Percentiles rank a stretch among this genome's conserved stretches.
Evolutionary conservation across 1,284 basidiomycete species (phyloP).

Genomic region (Hemileia vastatrix): DNA sequence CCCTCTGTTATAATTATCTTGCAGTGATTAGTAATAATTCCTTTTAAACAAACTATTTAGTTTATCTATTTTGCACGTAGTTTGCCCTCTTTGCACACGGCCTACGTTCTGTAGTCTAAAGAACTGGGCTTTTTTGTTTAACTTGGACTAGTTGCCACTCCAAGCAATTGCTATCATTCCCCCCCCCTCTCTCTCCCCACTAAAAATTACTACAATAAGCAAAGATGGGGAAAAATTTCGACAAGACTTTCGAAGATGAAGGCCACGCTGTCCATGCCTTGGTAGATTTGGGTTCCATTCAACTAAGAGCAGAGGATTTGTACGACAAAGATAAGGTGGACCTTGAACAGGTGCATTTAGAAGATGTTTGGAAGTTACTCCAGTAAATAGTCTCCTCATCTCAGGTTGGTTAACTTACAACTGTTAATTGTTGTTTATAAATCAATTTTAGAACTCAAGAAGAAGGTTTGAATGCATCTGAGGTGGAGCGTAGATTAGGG

Average conservation of each 20-base stretch:
- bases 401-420: background rate
- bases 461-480: conserved; percentile 63
- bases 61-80: too few species aligned
- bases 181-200: too few species aligned
- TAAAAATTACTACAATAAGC: background rate
- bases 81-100: too few species aligned
- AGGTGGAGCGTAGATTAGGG: conserved; percentile 74
- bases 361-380: conserved; percentile 91
- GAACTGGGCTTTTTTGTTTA: too few species aligned
- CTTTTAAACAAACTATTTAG: too few species aligned
- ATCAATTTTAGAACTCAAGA: conserved; percentile 48
- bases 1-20: too few species aligned
- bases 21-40: too few species aligned
- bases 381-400: conserved; percentile 54
- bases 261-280: conserved; percentile 39
- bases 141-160: too few species aligned
- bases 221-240: conserved; percentile 10
- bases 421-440: background rate
- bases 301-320: conserved; percentile 83
- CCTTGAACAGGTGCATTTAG: conserved; percentile 89
- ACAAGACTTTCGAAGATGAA: conserved; percentile 24
- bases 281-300: conserved; percentile 53
- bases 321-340: conserved; percentile 99
- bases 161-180: too few species aligned
- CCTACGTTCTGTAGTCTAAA: too few species aligned